Evolutionary conservation across 2,329 filamentous ascomycete species (phyloP).

Genomic region (Monilinia polystroma): DNA sequence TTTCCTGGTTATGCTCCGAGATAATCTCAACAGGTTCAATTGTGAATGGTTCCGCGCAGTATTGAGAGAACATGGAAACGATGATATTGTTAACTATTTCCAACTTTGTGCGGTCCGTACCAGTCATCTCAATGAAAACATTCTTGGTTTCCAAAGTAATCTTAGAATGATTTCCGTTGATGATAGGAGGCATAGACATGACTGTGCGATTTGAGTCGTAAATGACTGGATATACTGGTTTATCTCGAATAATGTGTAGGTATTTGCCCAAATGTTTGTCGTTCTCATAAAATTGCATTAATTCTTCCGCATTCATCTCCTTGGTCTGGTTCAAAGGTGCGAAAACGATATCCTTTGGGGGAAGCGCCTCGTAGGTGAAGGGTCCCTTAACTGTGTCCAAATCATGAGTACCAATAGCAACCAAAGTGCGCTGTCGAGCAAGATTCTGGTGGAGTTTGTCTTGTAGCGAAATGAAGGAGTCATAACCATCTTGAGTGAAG

Average conservation of each 20-base stretch:
- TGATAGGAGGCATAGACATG: slow-evolving; percentile 93
- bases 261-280: slow-evolving; percentile 90
- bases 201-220: slow-evolving; percentile 85
- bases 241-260: slow-evolving; percentile 91
- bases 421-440: slow-evolving; percentile 85
- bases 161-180: slow-evolving; percentile 96
- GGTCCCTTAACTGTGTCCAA: slow-evolving; percentile 90
- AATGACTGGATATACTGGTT: slow-evolving; percentile 92
- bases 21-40: slow-evolving; percentile 91
- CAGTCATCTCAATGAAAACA: slow-evolving; percentile 95
- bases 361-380: slow-evolving; percentile 92
- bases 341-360: slow-evolving; percentile 92
- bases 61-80: slow-evolving; percentile 94
- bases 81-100: slow-evolving; percentile 95
- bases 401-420: slow-evolving; percentile 97
- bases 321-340: slow-evolving; percentile 86
- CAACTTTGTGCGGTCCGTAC: slow-evolving; percentile 92
- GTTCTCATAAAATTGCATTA: slow-evolving; percentile 94
- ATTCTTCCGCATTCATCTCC: slow-evolving; percentile 79
- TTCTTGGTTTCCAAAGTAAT: slow-evolving; percentile 90
- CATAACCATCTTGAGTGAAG: slow-evolving; percentile 88
- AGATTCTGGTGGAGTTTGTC: slow-evolving; percentile 98
- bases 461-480: slow-evolving; percentile 96
- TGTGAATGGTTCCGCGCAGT: slow-evolving; percentile 84
- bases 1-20: slow-evolving; percentile 85